phyloP scores from a whole-genome alignment of 768 basidiomycete species.

The Panus rudis region DNA sequence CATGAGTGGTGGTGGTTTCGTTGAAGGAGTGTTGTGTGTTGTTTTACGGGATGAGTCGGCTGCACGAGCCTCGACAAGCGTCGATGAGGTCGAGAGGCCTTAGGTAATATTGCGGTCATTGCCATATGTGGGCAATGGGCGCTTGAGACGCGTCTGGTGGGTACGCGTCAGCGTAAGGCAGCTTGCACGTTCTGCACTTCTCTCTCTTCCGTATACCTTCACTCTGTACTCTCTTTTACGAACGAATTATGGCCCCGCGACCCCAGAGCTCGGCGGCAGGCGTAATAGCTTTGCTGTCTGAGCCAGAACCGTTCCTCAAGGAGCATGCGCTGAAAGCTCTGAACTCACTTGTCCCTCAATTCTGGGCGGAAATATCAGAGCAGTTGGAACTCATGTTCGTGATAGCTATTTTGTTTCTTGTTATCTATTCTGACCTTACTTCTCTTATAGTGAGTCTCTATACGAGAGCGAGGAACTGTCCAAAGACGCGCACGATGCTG shows the following conservation, averaged over 20 bases:
- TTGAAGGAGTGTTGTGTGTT: neutral
- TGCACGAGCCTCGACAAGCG: neutral
- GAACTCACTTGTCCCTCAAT: slow-evolving; percentile 79
- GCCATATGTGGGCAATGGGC: neutral
- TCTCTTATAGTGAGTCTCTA: slow-evolving; percentile 66
- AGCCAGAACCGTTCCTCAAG: slow-evolving; percentile 82
- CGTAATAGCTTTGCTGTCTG: slow-evolving; percentile 84
- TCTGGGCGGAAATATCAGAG: slow-evolving; percentile 99
- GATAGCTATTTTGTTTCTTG: neutral
- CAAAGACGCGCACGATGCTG: slow-evolving; percentile 66
- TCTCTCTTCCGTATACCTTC: neutral
- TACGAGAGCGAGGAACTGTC: slow-evolving; percentile 81
- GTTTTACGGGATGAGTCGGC: neutral
- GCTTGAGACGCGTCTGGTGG: neutral
- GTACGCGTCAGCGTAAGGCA: slow-evolving; percentile 11
- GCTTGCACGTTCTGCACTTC: neutral
- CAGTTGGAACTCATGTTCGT: slow-evolving; percentile 83
- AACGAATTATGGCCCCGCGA: slow-evolving; percentile 54
- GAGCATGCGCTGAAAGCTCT: slow-evolving; percentile 86
- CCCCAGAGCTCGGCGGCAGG: slow-evolving; percentile 82
- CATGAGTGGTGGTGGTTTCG: slow-evolving; percentile 17
- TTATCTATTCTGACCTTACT: neutral
- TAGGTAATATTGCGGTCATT: slow-evolving; percentile 12
- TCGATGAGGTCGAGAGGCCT: slow-evolving; percentile 9
- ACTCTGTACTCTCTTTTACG: neutral